Base-by-base conservation (phyloP, 2,329 filamentous ascomycete genomes). In the Alternaria brassicae region DNA sequence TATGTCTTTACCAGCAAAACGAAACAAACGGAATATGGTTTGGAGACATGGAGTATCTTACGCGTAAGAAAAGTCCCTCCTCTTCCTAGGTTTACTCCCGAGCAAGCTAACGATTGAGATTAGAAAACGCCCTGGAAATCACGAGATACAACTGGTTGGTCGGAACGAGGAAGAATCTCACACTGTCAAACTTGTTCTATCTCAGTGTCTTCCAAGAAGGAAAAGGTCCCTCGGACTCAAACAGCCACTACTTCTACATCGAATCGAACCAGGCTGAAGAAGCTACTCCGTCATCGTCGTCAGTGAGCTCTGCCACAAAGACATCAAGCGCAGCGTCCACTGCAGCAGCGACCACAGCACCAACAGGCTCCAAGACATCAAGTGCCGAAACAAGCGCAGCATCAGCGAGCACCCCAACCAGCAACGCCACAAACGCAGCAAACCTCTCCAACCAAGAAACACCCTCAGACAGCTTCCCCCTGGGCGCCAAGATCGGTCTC, bases 201-300 rank as follows among this genome's bases (percentile, higher is more conserved):
- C 32, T 62, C 21, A 55, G 34, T 19, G n/a, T 58, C 6, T 61
- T 50, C 36, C 53, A 57, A 45, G 58, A 53, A 49, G 45, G 45
- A 17, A 55, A 55, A 15, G 32, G 17, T 9, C 6, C 13, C 4
- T 37, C 51, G 10, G 44, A 45, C 40, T 25, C 30, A 13, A 53
- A 50, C 41, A 59, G 55, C 30, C 41, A 50, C 9, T 58, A 56
- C 48, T 59, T 56, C 15, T 54, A 50, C 23, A 59, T 62, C 9
- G 36, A 37, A 6, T 13, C 12, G 10, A 27, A 28, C 8, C 19
- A 2, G 3, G 13, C 4, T 37, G 5, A 28, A 44, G 42, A 28
- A 12, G 15, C 21, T 13, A 2, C 13, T 12, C n/a, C 7, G 13
- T 27, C 34, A 4, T 39, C 9, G 23, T 51, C 25, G 40, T 30